phyloP scores from a whole-genome alignment of 2,329 filamentous ascomycete species.

The Colletotrichum sojae region DNA sequence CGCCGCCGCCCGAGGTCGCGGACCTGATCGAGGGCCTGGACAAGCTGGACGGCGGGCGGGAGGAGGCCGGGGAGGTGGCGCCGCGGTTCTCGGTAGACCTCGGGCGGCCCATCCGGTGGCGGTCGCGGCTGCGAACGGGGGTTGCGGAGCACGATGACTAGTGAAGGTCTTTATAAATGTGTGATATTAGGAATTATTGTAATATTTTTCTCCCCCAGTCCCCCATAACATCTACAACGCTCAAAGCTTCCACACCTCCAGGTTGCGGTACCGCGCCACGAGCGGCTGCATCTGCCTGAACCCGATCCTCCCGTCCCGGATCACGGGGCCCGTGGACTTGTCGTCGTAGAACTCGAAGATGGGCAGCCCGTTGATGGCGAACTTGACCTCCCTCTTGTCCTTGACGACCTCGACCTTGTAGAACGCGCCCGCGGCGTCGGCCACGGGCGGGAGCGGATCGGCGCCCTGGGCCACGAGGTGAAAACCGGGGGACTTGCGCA shows the following conservation, averaged over 20 bases:
- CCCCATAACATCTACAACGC: not conserved
- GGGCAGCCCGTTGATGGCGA: slow-evolving; percentile 47
- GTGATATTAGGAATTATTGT: not conserved
- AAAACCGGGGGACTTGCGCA: slow-evolving; percentile 50
- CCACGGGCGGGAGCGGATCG: slow-evolving; percentile 48
- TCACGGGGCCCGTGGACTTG: slow-evolving; percentile 47
- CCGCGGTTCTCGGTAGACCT: slow-evolving; percentile 7
- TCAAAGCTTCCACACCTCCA: slow-evolving; percentile 49
- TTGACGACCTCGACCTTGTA: slow-evolving; percentile 50
- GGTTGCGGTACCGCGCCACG: slow-evolving; percentile 48
- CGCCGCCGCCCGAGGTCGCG: slow-evolving; percentile 63
- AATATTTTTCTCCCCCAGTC: not conserved
- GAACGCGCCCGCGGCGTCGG: slow-evolving; percentile 47
- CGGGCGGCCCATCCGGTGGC: slow-evolving; percentile 11
- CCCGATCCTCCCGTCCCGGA: slow-evolving; percentile 46
- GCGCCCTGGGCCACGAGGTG: slow-evolving; percentile 47
- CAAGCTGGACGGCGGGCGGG: slow-evolving; percentile 19
- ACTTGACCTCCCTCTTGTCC: slow-evolving; percentile 47
- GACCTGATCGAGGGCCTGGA: slow-evolving; percentile 48
- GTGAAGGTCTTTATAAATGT: not conserved
- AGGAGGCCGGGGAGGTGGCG: slow-evolving; percentile 1
- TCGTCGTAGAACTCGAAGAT: slow-evolving; percentile 48
- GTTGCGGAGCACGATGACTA: slow-evolving; percentile 30
- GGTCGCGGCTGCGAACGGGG: slow-evolving; percentile 9
- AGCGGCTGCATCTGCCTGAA: slow-evolving; percentile 51